Base-by-base conservation (phyloP, 129 eudicot genomes). In the Helianthus annuus region DNA sequence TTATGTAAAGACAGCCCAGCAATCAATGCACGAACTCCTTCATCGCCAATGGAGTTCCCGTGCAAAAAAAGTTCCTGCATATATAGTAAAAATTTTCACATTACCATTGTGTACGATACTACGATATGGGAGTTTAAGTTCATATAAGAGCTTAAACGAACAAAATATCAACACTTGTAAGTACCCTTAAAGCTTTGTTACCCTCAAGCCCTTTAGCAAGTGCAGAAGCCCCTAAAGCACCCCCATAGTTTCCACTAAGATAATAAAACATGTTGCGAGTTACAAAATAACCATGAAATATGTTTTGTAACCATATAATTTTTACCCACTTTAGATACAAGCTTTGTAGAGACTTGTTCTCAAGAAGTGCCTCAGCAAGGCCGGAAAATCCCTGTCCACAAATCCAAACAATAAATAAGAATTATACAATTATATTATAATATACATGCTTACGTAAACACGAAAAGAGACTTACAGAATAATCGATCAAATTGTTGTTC, bases 351-450 rank as follows among this genome's bases (percentile, higher is more conserved):
- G 81, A 82, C 68, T 84, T 90, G 75, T 88, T 94, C 77, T 88
- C 93, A 49, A 86, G 89, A 73, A 94, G 85, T 74, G 97, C 87
- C 55, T 81, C 88, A 55, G 97, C 97, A 79, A 94, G 90, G 76
- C 97, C 85, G 71, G 99, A 82, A 86, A 94, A 94, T 69, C 99
- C 99, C 99, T 94, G 90, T 80, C 86, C 79, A 89, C 87, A 76
- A 71, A 68, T 42, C 76, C 82, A 85, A 80, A 78, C 67, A 22
- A 56, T 76, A 69, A 48, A 71, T 27, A 49, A 83, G 45, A 69
- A 62, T 68, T 42, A 78, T 42, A 9, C 16, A 22, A 71, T 44
- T 54, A 78, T 53, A 17, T 64, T 70, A 10, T 22, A 61, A 48
- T 7, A 27, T 52, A 40, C 45, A 69, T 40, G 45, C 62, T 45